phyloP scores from a whole-genome alignment of 2,329 filamentous ascomycete species.

The Trichoderma simmonsii region DNA sequence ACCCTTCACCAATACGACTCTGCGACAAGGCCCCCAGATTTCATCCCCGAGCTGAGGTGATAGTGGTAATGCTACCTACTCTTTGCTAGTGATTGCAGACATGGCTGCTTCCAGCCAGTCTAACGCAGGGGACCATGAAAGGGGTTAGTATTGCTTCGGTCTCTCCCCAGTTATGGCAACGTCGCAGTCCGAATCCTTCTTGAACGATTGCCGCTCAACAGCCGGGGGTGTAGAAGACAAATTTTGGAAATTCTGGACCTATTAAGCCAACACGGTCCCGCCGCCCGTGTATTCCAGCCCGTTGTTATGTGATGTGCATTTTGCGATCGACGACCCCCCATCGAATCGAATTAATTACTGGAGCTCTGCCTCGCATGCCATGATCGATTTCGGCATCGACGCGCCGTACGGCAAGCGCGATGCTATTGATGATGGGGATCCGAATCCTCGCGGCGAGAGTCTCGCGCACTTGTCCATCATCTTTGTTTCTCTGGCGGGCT shows the following conservation, averaged over 20 bases:
- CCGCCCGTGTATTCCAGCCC: neutral
- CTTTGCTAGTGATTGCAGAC: neutral
- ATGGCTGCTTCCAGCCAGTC: neutral
- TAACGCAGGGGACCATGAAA: neutral
- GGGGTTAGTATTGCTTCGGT: neutral
- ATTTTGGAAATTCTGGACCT: neutral
- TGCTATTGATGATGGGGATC: constrained; percentile 1
- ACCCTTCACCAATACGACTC: neutral
- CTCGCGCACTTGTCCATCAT: neutral
- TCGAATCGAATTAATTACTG: neutral
- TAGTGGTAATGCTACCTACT: neutral
- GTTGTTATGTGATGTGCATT: neutral
- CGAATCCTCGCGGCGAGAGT: constrained; percentile 1
- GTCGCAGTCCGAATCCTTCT: neutral
- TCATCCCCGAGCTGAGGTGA: neutral
- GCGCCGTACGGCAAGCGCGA: neutral
- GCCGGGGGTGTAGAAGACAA: neutral
- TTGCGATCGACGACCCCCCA: neutral
- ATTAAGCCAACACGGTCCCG: neutral
- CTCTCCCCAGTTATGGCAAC: neutral
- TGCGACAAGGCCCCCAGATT: neutral
- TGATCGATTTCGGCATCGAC: neutral
- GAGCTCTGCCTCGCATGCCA: constrained; percentile 1
- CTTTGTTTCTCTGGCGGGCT: neutral
- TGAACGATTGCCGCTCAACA: neutral